These are phyloP conservation scores for Somion occarium DNA, from an alignment of 1,284 basidiomycete species.

Conservation along the genomic window DNA sequence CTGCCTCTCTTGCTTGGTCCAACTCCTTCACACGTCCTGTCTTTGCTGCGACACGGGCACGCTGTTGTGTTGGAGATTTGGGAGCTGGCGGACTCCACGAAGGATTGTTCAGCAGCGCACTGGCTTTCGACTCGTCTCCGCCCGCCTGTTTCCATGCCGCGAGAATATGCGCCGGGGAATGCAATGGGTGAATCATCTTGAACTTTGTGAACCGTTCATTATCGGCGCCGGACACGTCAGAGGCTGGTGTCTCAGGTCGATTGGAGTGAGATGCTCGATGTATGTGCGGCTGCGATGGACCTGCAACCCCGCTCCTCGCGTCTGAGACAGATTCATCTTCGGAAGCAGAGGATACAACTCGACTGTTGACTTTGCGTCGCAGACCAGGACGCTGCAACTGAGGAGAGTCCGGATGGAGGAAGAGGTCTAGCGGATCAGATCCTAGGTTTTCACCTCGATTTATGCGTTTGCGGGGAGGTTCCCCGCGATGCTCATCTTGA, in stretches of 20 bases:
- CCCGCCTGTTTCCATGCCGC: constrained; percentile 61
- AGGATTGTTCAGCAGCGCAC: constrained; percentile 50
- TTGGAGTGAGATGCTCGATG: constrained; percentile 30
- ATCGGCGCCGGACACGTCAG: constrained; percentile 13
- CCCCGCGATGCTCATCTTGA: constrained; percentile 37
- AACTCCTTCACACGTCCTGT: constrained; percentile 62
- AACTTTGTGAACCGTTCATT: constrained; percentile 47
- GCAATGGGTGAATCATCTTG: constrained; percentile 53
- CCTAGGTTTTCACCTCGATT: constrained; percentile 41
- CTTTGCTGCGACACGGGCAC: constrained; percentile 25
- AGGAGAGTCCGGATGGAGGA: constrained; percentile 50
- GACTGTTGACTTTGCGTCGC: constrained; percentile 36
- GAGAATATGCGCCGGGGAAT: constrained; percentile 40
- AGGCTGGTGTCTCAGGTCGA: constrained; percentile 8
- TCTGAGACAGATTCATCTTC: constrained; percentile 65
- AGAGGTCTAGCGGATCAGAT: constrained; percentile 34
- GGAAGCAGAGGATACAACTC: constrained; percentile 42
- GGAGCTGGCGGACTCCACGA: constrained; percentile 40
- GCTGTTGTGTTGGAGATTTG: constrained; percentile 23
- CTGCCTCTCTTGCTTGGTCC: constrained; percentile 62
- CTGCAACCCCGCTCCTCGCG: constrained; percentile 32
- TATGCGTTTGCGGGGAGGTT: constrained; percentile 64
- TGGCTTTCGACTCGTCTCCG: constrained; percentile 57
- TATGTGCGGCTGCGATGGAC: constrained; percentile 46
- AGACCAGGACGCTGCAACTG: constrained; percentile 48